Base-by-base conservation (phyloP, 805 yeast species). In the Cyberlindnera meyerae region DNA sequence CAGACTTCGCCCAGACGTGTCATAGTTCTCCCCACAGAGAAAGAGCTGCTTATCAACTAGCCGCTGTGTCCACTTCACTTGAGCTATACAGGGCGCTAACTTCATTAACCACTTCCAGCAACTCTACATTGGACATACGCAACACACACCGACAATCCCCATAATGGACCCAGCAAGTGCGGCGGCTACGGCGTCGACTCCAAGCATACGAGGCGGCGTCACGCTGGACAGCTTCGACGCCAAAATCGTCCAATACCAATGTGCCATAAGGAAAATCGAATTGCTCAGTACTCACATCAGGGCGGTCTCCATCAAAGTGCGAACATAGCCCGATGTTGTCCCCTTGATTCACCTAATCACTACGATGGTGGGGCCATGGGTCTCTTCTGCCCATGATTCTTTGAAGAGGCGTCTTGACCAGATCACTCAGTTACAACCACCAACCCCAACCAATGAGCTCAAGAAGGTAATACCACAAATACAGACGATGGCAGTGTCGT, bases 181-280 rank as follows among this genome's bases (percentile, higher is more conserved):
- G 6, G 48, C 50, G 4, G 44, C 50, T 8, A 36, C 29, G 24
- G 48, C 48, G 0, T 54, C 69, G 0, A 45, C 58, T 8, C 61
- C 64, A 9, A 47, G 47, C 9, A 35, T 58, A 11, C 58, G 51
- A 29, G 63, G 61, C 14, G 55, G 63, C 2, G 51, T 61, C 11
- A 43, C 55, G 11, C 42, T 76, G 39, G 73, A 70, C 47, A 61
- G 73, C 2, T 60, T 69, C 32, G 87, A 79, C 45, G 74, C 77
- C 11, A 70, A 71, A 42, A 63, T 77, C 16, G 55, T 80, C 4
- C 84, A 81, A 52, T 81, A 72, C 54, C 70, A 68, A 37, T 75
- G 75, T 47, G 73, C 77, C 8, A 60, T 71, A 3, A 52, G 58
- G 38, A 78, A 77, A 49, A 49, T 78, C 18, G 61, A 61, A 25